Percentiles rank a stretch among this genome's conserved stretches.
Evolutionary conservation across 2,329 filamentous ascomycete genomes (phyloP).

Genomic region (Thelonectria rubi): DNA sequence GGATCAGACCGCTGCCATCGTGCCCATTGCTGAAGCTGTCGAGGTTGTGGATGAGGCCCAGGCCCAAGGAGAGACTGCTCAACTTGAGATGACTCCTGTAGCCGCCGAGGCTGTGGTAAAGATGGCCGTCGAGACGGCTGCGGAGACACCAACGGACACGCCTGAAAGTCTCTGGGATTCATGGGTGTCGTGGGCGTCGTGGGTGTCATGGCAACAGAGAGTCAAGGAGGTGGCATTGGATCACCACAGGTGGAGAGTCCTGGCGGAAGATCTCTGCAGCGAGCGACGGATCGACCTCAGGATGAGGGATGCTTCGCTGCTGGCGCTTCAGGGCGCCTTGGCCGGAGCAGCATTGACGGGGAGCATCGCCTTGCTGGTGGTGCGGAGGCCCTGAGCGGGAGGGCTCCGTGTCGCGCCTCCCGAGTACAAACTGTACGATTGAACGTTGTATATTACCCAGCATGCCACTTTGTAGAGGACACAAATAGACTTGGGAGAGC

Average conservation of each 20-base stretch:
- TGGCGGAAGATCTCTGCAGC: slow-evolving; percentile 69
- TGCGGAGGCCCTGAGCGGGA: slow-evolving; percentile 46
- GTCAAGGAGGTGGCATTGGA: slow-evolving; percentile 57
- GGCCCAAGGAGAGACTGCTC: slow-evolving; percentile 13
- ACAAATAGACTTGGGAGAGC: slow-evolving; percentile 8
- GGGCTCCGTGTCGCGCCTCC: slow-evolving; percentile 14
- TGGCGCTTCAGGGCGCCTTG: slow-evolving; percentile 72
- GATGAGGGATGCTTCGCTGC: slow-evolving; percentile 75
- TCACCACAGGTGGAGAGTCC: slow-evolving; percentile 57
- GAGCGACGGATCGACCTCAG: slow-evolving; percentile 69
- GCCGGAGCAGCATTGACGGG: slow-evolving; percentile 71
- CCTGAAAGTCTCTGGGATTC: slow-evolving; percentile 9
- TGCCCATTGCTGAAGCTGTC: slow-evolving; percentile 26
- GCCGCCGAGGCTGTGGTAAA: slow-evolving; percentile 21
- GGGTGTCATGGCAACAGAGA: slow-evolving; percentile 32
- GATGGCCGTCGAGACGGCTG: slow-evolving; percentile 5
- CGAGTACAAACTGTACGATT: slow-evolving; percentile 35
- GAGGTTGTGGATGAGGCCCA: slow-evolving; percentile 19
- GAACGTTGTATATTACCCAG: slow-evolving; percentile 28
- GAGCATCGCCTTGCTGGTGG: slow-evolving; percentile 59
- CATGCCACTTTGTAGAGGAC: slow-evolving; percentile 10
- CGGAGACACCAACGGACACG: neutral
- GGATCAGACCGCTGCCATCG: slow-evolving; percentile 31
- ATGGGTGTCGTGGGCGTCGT: slow-evolving; percentile 1
- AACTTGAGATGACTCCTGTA: slow-evolving; percentile 14